Evolutionary conservation across 2,329 filamentous ascomycete genomes (phyloP), one percentile per base, ranked within the genome.

Genomic region (Mycosphaerelloides madeirae): DNA sequence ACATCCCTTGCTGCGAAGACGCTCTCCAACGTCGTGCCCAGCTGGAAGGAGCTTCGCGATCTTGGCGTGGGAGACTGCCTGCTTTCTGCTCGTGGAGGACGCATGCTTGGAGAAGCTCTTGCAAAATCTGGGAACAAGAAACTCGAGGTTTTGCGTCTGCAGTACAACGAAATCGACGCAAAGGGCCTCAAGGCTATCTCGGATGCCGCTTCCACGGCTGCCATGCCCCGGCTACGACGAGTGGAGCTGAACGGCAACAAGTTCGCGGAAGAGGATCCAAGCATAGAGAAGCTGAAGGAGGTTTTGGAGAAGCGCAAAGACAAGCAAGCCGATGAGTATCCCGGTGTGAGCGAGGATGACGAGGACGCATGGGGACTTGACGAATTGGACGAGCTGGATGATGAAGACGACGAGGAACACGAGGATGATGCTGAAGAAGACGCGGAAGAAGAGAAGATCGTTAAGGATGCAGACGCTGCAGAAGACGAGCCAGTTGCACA

Each of bases 211-310:
- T 71, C 77, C 7, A 48, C 44, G 4, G 47, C 50, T 6, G 75
- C 76, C 2, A 76, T 98, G 7, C 89, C 88, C 1, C 78, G 78
- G 11, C 72, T 98, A 54, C 85, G 84, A 70, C 83, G 90, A 59
- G 80, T 98, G 38, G 93, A 97, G 70, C 73, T 98, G 55, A 97
- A 98, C 65, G 93, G 93, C 39, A 98, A 98, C 73, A 93, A 88
- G 64, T 95, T 98, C 58, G 74, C 78, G 7, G 90, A 96, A 66
- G 88, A 95, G 2, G 88, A 97, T 57, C 74, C 79, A 36, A 79
- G 79, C 20, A 76, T 96, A 32, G 69, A 80, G 49, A 74, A 73
- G 16, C 73, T 97, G 35, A 79, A 82, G 54, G 78, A 82, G 32
- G 49, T 66, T 40, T 72, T 93, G 13, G 49, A 50, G 37, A 52